phyloP scores from a whole-genome alignment of 768 basidiomycete genomes.

The Tephrocybe sp. region DNA sequence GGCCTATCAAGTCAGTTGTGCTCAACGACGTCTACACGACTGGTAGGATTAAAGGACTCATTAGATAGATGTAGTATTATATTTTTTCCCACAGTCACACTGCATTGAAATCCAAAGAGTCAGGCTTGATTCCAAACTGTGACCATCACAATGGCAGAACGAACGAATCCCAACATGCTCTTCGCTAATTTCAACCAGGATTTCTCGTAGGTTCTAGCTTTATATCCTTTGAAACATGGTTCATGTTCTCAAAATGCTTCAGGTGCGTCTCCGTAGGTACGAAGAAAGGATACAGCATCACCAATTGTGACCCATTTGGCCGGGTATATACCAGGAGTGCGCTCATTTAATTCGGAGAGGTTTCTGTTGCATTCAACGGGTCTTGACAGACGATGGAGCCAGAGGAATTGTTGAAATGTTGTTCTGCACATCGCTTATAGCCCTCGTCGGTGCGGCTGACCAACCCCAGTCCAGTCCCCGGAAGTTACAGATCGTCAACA shows the following conservation, averaged over 20 bases:
- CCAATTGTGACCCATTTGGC: constrained; percentile 97
- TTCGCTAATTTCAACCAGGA: constrained; percentile 99
- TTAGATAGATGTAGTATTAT: not conserved
- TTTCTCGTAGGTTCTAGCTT: constrained; percentile 64
- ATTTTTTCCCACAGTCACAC: no score
- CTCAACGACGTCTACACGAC: constrained; percentile 13
- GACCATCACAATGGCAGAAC: constrained; percentile 32
- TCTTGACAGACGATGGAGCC: constrained; percentile 79
- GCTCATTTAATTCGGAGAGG: constrained; percentile 26
- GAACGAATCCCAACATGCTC: constrained; percentile 51
- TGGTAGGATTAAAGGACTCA: constrained; percentile 22
- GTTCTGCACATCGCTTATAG: constrained; percentile 97
- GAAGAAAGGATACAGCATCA: constrained; percentile 93
- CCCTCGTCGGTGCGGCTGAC: constrained; percentile 94
- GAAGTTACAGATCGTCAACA: constrained; percentile 96
- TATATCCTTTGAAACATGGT: not conserved
- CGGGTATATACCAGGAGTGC: constrained; percentile 92
- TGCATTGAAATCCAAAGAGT: no score
- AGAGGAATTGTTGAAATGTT: constrained; percentile 98
- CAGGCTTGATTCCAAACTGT: not conserved
- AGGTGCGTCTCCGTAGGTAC: constrained; percentile 95
- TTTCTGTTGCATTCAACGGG: not conserved
- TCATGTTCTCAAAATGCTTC: not conserved
- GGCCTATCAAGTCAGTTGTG: constrained; percentile 9
- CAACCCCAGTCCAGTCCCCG: constrained; percentile 87